Evolutionary conservation across 345 rosid genomes (phyloP).

Genomic region (Eucalyptus victrix): DNA sequence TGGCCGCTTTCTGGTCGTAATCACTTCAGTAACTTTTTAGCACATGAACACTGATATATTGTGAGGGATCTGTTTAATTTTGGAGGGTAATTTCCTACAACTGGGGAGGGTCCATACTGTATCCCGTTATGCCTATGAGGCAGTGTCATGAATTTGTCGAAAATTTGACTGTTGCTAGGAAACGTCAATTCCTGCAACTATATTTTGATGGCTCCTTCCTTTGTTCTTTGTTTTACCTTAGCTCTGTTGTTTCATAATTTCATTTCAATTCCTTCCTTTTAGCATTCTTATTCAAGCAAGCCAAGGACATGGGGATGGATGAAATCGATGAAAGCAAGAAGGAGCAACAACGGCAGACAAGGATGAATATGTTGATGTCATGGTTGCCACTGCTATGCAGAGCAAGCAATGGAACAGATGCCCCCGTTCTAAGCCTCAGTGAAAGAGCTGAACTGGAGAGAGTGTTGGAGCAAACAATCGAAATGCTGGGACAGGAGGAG

Average conservation of each 20-base stretch:
- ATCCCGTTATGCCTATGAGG: background rate
- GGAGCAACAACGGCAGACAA: slow-evolving; percentile 20
- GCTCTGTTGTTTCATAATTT: background rate
- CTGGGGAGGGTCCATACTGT: background rate
- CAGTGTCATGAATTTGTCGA: background rate
- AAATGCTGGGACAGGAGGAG: slow-evolving; percentile 29
- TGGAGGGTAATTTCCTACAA: background rate
- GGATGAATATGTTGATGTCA: slow-evolving; percentile 49
- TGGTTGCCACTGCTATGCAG: slow-evolving; percentile 84
- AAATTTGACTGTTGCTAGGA: background rate
- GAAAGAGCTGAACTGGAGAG: slow-evolving; percentile 51
- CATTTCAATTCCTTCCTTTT: background rate
- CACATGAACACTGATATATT: background rate
- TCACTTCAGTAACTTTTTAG: background rate
- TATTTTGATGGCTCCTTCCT: background rate
- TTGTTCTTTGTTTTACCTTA: background rate
- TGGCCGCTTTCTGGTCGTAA: background rate
- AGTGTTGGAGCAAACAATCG: slow-evolving; percentile 49
- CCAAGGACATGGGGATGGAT: slow-evolving; percentile 26
- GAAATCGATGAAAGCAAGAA: slow-evolving; percentile 18
- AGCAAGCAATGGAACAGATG: slow-evolving; percentile 57
- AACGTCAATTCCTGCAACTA: background rate
- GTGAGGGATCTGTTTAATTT: background rate
- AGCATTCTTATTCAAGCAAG: slow-evolving; percentile 74
- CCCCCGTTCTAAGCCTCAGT: slow-evolving; percentile 32